Base-by-base conservation (phyloP, 768 basidiomycete genomes). In the Flagelloscypha sp. region DNA sequence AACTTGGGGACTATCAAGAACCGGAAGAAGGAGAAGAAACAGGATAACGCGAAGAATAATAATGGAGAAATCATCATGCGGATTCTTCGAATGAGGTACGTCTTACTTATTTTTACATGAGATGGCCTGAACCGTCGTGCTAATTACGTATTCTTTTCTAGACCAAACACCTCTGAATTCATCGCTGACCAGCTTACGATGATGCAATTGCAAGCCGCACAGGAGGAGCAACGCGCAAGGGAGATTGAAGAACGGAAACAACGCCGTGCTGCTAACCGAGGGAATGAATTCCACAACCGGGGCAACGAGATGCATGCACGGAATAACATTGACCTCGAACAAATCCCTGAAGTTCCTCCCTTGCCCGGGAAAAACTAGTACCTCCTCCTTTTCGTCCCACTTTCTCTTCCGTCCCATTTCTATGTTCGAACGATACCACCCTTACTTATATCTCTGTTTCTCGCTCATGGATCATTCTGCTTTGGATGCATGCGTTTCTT, bases 1-100 rank as follows among this genome's bases (percentile, higher is more conserved):
- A 99, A 97, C 56, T 74, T 98, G 5, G 94, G 94, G 8, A 99
- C 95, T 6, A 98, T 99, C 56, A 82, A 82, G 57, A 79, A 92
- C 48, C 74, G 89, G 44, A 97, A 97, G 70, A 78, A 78, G 56
- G 88, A 94, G 65, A 92, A 93, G 68, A 74, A 78, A 52, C 68
- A 87, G 47, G 75, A 87, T 57, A 78, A 82, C 41, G 80, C 84
- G 39, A 69, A 72, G 3, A 73, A 77, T 9, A 79, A 79, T 38
- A n/a, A n/a, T n/a, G 88, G 85, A 34, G 90, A 98, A 61, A 89
- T 84, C 24, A 95, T 98, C 40, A 76, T 99, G 68, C 70, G 90
- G 38, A 93, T 99, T 44, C 65, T 99, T 27, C 75, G 95, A 21
- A 98, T 98, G 94, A 72, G 92, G 93, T 89, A 52, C 57, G 36